Evolutionary conservation across 1,284 basidiomycete genomes (phyloP), one percentile per base, ranked within the genome.

Genomic region (Pascua sp.): DNA sequence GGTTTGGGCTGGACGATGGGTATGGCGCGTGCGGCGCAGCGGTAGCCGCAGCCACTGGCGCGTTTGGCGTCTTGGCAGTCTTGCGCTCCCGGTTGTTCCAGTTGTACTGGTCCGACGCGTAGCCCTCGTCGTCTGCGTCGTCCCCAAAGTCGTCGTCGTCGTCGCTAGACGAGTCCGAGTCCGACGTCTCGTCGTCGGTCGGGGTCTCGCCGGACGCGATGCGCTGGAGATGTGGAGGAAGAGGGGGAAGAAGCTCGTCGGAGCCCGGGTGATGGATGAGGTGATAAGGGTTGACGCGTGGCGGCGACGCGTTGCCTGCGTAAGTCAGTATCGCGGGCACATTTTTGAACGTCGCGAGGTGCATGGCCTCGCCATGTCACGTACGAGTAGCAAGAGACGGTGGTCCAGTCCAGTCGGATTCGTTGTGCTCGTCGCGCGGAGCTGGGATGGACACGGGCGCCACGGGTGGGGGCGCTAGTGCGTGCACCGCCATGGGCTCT

Each of bases 281-380:
- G 47, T 69, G 67, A 45, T 68, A 67, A 0, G 69, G 69, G 52
- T 71, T 71, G 56, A 71, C 45, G 16, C 58, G 58, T 5, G 63
- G 65, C 13, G 60, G 55, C 1, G 57, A 54, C 12, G 52, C 41
- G 9, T 49, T 12, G 37, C 42, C 56, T 62, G 48, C 10, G 4
- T 10, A 13, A 11, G 53, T 39, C 37, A 51, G 32, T 32, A 16
- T 51, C 39, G 8, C 40, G 40, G 40, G 49, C 24, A 42, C 24
- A 4, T 32, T 32, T 32, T 32, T 32, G 24, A 7, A 32, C 24
- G 24, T 16, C 15, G 17, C 42, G 42, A 43, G 8, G n/a, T 43
- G 10, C 42, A 43, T 43, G 42, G 41, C 41, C 10, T 40, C 40
- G 40, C n/a, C n/a, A n/a, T n/a, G n/a, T n/a, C n/a, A 12, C 40